Evolutionary conservation across 2,329 filamentous ascomycete genomes (phyloP).

Genomic region (Arthrobotrys entomopaga): DNA sequence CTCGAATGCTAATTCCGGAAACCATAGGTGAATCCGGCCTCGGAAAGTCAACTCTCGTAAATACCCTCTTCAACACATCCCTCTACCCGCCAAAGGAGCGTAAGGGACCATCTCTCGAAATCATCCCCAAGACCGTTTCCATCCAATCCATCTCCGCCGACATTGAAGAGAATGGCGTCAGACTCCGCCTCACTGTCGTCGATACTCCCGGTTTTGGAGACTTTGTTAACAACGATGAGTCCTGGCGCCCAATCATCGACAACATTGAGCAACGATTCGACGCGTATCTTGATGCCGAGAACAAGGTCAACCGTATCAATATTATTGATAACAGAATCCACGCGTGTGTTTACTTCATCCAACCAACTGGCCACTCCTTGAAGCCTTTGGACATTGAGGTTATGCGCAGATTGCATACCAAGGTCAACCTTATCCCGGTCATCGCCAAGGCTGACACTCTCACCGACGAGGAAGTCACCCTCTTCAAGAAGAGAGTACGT

Average conservation of each 20-base stretch:
- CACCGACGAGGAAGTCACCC: constrained; percentile 92
- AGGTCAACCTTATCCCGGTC: constrained; percentile 99
- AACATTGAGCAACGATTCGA: constrained; percentile 99
- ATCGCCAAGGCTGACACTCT: constrained; percentile 98
- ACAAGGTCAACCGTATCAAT: constrained; percentile 99
- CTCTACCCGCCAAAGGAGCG: constrained; percentile 98
- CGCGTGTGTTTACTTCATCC: constrained; percentile 99
- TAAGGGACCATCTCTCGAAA: constrained; percentile 95
- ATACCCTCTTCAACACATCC: constrained; percentile 99
- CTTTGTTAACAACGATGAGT: constrained; percentile 99
- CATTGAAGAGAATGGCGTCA: constrained; percentile 98
- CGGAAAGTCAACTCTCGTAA: constrained; percentile 98
- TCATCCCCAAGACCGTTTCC: constrained; percentile 96
- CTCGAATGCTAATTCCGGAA: constrained; percentile 39
- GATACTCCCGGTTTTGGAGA: constrained; percentile 98
- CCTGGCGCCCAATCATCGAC: constrained; percentile 98
- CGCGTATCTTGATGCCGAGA: constrained; percentile 97
- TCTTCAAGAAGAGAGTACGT: constrained; percentile 96
- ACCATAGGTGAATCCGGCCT: constrained; percentile 91
- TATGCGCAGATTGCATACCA: constrained; percentile 98
- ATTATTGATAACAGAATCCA: constrained; percentile 99
- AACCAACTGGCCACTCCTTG: constrained; percentile 96
- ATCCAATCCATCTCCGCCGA: constrained; percentile 95
- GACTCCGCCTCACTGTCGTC: constrained; percentile 93
- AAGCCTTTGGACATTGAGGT: constrained; percentile 99